Evolutionary conservation across 2,329 filamentous ascomycete species (phyloP), one percentile per base, ranked within the genome.

Genomic region (Didymella pinodella): DNA sequence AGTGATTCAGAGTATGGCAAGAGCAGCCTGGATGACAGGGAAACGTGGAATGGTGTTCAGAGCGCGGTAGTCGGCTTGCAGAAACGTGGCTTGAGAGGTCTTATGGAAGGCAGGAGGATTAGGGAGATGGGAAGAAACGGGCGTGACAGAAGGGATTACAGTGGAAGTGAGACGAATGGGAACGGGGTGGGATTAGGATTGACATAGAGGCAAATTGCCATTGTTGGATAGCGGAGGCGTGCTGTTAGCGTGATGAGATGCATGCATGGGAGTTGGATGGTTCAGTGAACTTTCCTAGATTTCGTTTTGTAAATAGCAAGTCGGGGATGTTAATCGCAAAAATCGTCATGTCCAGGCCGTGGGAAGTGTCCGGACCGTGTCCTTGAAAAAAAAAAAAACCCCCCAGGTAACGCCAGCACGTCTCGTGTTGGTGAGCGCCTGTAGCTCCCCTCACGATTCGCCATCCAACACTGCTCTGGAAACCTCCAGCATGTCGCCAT

Each of bases 41-140:
- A 93, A 65, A 82, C 94, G 0, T 99, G 95, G 94, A 83, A 79
- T 70, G 88, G 90, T 57, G 86, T 96, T 80, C 77, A 94, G 32
- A 93, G 91, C 79, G 92, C 92, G 48, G 94, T 98, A 2, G 96
- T 99, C 66, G 95, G 95, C 0, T 76, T 99, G 64, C 95, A 99
- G 81, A 99, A 99, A 81, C 85, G 95, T 53, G 95, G 95, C 0
- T 77, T 99, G 34, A 84, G 94, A 59, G 95, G 95, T 0, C 77
- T 99, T 66, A 98, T 99, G 95, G 95, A 98, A 77, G 94, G 94
- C 3, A 83, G 94, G 44, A 84, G 94, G 60, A 88, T 97, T 82
- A 83, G 93, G 44, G 92, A 96, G 76, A 83, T 92, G 64, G 85
- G 84, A 12, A 78, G 79, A 59, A 61, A 64, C 76, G 59, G 64